Conservation (phyloP, 257 asterid genomes). For the Henckelia pumila region DNA sequence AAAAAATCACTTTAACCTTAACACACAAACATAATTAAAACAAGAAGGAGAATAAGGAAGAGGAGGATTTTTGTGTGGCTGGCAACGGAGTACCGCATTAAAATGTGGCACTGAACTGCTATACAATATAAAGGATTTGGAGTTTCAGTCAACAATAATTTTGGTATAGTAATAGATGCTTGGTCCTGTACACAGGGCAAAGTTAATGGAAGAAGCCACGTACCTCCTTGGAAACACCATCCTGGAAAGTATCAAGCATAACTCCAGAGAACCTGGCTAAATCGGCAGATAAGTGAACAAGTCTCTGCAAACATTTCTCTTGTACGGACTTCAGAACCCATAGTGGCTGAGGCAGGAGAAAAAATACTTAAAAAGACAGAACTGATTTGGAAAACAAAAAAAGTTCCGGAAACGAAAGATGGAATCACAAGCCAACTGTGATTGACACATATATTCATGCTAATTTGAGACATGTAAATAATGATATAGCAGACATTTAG, state of each 20-base stretch:
- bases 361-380: conserved; percentile 1
- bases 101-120: not conserved
- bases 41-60: not conserved
- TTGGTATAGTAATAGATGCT: not conserved
- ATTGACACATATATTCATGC: not conserved
- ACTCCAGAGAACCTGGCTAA: conserved; percentile 81
- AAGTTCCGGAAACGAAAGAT: not conserved
- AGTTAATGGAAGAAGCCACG: conserved; percentile 11
- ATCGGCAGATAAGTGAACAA: conserved; percentile 82
- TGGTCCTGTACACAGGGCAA: not conserved
- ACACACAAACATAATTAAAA: too few species aligned
- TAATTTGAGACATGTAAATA: not conserved
- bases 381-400: not conserved
- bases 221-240: conserved; percentile 54
- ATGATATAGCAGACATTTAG: not conserved
- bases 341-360: conserved; percentile 53
- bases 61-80: not conserved
- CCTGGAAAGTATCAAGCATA: conserved; percentile 47
- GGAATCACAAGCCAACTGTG: conserved; percentile 5
- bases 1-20: not conserved
- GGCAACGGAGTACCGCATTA: not conserved
- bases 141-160: not conserved
- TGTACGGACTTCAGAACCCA: conserved; percentile 86
- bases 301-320: conserved; percentile 75
- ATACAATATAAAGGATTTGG: not conserved